phyloP scores from a whole-genome alignment of 768 basidiomycete genomes.

The Auricularia cornea region DNA sequence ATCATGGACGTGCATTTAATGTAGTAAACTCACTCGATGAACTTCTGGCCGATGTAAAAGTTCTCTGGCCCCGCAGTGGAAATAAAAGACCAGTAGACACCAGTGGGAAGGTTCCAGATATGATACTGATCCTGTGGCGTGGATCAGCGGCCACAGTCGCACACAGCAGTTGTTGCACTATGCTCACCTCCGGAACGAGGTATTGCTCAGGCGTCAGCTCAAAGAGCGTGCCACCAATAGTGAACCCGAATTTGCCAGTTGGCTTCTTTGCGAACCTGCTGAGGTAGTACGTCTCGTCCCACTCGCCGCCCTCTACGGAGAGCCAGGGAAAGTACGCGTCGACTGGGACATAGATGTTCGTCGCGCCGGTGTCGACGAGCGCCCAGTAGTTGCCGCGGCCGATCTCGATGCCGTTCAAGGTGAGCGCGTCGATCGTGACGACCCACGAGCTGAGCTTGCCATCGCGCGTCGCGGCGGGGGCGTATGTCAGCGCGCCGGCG shows the following conservation, averaged over 20 bases:
- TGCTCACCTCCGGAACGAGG: neutral
- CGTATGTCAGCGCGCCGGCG: slow-evolving; percentile 4
- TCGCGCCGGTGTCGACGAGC: neutral
- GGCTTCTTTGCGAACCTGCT: neutral
- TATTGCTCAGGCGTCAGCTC: slow-evolving; percentile 3
- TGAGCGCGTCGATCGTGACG: neutral
- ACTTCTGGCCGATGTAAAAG: slow-evolving; percentile 4
- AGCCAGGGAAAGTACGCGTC: neutral
- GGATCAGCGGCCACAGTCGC: neutral
- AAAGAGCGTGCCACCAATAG: slow-evolving; percentile 4
- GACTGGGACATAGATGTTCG: neutral
- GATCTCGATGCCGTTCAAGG: neutral
- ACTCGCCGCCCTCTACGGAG: neutral
- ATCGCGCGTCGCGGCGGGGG: neutral
- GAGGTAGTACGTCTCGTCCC: neutral
- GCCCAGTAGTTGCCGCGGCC: neutral
- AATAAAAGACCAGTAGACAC: neutral
- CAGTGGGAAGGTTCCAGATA: neutral
- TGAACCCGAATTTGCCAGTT: neutral
- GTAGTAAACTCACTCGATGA: slow-evolving; percentile 2
- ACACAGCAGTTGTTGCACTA: no score
- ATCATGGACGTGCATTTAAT: no score
- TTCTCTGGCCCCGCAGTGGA: neutral
- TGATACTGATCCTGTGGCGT: neutral
- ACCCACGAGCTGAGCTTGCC: neutral